These are phyloP conservation scores for Xanthoconium separans DNA, from an alignment of 1,284 basidiomycete genomes.

Conservation along the genomic window DNA sequence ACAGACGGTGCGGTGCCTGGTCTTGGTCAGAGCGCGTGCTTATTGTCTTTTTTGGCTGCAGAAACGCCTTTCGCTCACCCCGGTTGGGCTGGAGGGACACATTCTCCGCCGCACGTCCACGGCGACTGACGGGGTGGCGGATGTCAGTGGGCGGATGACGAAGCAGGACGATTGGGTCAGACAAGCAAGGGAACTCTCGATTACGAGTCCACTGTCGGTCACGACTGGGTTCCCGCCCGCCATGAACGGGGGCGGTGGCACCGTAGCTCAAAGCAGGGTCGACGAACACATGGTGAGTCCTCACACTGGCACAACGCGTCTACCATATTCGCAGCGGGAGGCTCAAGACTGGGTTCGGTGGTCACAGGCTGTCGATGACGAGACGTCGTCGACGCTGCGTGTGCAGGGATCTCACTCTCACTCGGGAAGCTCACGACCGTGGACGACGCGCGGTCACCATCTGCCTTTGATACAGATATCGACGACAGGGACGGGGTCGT, in stretches of 20 bases:
- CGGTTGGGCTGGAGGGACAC: conserved; percentile 27
- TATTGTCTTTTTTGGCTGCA: conserved; percentile 22
- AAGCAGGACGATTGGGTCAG: conserved; percentile 66
- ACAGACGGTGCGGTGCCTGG: conserved; percentile 44
- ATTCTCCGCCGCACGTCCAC: conserved; percentile 16
- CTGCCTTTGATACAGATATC: conserved; percentile 30
- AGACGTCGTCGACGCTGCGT: conserved; percentile 12
- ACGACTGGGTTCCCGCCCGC: conserved; percentile 10
- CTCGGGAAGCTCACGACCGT: conserved; percentile 13
- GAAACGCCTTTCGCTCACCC: conserved; percentile 56
- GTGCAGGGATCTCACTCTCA: conserved; percentile 8
- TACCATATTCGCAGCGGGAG: background rate
- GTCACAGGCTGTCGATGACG: conserved; percentile 26
- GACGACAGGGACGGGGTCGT: conserved; percentile 19
- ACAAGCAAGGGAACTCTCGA: conserved; percentile 57
- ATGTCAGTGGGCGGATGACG: conserved; percentile 35
- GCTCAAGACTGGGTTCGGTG: conserved; percentile 12
- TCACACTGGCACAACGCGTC: background rate
- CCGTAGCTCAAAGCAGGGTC: conserved; percentile 15
- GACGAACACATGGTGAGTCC: conserved; percentile 30
- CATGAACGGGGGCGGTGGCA: background rate
- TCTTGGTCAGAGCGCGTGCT: background rate
- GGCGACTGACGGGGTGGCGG: conserved; percentile 16
- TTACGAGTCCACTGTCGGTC: conserved; percentile 49
- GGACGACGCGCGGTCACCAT: conserved; percentile 17